Percentiles rank a stretch among this genome's conserved stretches.
Evolutionary conservation across 2,329 filamentous ascomycete species (phyloP).

Genomic region (Cercospora sp.): DNA sequence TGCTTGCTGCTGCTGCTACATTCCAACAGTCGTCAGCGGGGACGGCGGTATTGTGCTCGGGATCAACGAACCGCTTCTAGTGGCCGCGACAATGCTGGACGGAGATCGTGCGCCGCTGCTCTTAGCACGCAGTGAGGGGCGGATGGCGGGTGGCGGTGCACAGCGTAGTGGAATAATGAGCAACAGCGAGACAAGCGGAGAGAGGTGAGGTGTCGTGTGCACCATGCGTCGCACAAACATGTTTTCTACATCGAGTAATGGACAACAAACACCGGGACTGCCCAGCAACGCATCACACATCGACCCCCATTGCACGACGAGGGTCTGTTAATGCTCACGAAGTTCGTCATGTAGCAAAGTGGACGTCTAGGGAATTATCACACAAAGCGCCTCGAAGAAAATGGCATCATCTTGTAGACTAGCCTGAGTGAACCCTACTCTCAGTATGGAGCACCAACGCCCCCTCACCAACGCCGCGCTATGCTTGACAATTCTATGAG

Average conservation of each 20-base stretch:
- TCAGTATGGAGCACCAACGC: not conserved
- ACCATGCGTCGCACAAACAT: not conserved
- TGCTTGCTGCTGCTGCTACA: slow-evolving; percentile 2
- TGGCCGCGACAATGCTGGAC: not conserved
- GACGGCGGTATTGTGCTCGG: not conserved
- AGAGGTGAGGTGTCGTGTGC: slow-evolving; percentile 1
- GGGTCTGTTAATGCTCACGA: not conserved
- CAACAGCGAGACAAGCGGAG: not conserved
- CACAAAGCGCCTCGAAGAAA: not conserved
- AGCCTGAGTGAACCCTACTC: not conserved
- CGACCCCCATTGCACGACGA: not conserved
- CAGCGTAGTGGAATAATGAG: not conserved
- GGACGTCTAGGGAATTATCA: not conserved
- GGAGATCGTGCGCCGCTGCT: not conserved
- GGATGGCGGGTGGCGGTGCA: not conserved
- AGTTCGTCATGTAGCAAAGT: not conserved
- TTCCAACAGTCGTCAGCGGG: slow-evolving; percentile 4
- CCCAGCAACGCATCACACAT: not conserved
- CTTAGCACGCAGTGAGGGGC: not conserved
- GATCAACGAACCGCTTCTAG: slow-evolving; percentile 6
- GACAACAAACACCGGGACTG: not conserved
- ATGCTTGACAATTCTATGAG: slow-evolving; percentile 7
- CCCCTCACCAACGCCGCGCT: slow-evolving; percentile 4
- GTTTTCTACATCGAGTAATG: slow-evolving; percentile 4
- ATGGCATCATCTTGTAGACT: not conserved